Evolutionary conservation across 345 rosid species (phyloP), one percentile per base, ranked within the genome.

Genomic region (Heritiera fomes): DNA sequence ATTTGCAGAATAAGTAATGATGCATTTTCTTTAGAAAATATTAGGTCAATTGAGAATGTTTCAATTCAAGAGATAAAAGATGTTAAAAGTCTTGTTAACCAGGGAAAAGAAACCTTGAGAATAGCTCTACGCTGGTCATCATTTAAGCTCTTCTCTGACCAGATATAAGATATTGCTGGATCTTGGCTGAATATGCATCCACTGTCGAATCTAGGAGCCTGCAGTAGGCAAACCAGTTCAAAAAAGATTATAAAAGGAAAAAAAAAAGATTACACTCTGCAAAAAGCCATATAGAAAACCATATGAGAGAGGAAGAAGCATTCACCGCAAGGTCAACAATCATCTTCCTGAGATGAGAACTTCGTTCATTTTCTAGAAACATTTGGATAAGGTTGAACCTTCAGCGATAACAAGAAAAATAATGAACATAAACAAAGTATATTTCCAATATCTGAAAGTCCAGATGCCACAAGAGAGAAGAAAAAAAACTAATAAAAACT

Each of bases 91-190:
- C 18, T 17, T 50, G 55, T 41, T 41, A 77, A 73, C 28, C 40
- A 75, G 80, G 61, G 47, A 53, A 10, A 5, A n/a, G 17, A 71
- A 71, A 96, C 99, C 99, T 96, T 96, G 63, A 94, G 86, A 84
- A 96, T 91, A 76, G 98, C 97, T 82, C 96, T 93, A 52, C 98
- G 98, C 86, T 96, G 99, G 86, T 96, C 97, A 81, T 89, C 88
- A 83, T 96, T 96, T 78, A 96, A 84, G 87, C 89, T 89, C 84
- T 88, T 87, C 84, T 89, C 95, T 30, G 99, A 91, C 97, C 97
- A 88, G 72, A 96, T 84, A 82, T 96, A 96, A 59, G 99, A 94
- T 84, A 96, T 83, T 45, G 98, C 97, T 75, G 99, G 98, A 85
- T 96, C 98, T 84, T 96, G 99, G 87, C 98, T 96, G 82, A 85